Percentiles rank a stretch among this genome's conserved stretches.
These are phyloP conservation scores for Zygotorulaspora danielsina DNA, from an alignment of 805 yeast species.

Conservation along the genomic window DNA sequence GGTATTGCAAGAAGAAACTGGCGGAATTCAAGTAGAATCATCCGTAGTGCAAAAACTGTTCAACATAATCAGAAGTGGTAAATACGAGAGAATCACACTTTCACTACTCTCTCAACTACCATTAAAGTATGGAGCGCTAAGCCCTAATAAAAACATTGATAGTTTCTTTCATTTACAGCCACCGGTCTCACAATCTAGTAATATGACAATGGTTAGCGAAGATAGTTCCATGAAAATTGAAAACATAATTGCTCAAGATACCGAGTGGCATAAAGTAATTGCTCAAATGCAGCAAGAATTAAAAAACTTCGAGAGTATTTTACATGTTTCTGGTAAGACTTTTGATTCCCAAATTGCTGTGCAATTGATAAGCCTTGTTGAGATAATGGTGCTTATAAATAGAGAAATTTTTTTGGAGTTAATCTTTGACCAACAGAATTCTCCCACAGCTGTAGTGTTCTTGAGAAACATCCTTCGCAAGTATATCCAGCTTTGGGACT, in stretches of 20 bases:
- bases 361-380: slow-evolving; percentile 19
- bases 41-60: slow-evolving; percentile 41
- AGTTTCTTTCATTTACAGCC: background rate
- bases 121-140: slow-evolving; percentile 21
- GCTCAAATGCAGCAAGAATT: slow-evolving; percentile 17
- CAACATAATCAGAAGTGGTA: slow-evolving; percentile 39
- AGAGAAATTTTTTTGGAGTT: slow-evolving; percentile 31
- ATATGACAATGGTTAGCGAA: slow-evolving; percentile 4
- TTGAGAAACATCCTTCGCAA: slow-evolving; percentile 26
- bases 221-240: slow-evolving; percentile 18
- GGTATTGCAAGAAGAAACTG: slow-evolving; percentile 41
- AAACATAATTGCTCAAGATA: slow-evolving; percentile 12
- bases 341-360: slow-evolving; percentile 13
- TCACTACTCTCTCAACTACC: slow-evolving; percentile 32
- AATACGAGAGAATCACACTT: slow-evolving; percentile 36
- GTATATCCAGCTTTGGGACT: slow-evolving; percentile 30
- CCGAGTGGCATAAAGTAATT: slow-evolving; percentile 18
- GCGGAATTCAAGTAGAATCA: slow-evolving; percentile 40
- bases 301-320: slow-evolving; percentile 13
- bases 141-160: slow-evolving; percentile 12
- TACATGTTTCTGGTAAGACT: slow-evolving; percentile 9
- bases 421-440: slow-evolving; percentile 20
- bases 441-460: slow-evolving; percentile 21
- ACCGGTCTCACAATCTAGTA: slow-evolving; percentile 1
- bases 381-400: slow-evolving; percentile 26